These are phyloP conservation scores for Acer campestre DNA, from an alignment of 345 rosid species.

Conservation along the genomic window DNA sequence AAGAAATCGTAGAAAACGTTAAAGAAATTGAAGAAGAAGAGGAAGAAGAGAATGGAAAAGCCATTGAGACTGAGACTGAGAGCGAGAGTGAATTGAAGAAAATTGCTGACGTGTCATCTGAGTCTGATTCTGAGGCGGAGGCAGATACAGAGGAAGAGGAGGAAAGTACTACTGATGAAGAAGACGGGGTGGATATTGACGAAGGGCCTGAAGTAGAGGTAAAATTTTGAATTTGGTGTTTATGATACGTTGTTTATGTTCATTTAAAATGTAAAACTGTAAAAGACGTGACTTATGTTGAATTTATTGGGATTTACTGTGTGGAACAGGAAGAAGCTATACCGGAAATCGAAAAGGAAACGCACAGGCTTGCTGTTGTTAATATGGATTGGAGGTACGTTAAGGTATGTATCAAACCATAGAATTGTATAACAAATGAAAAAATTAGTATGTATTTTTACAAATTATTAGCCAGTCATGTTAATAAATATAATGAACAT, in stretches of 20 bases:
- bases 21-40: constrained; percentile 9
- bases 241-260: neutral
- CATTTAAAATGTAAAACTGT: neutral
- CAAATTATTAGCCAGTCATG: too few species aligned
- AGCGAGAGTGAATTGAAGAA: constrained; percentile 17
- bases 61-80: constrained; percentile 24
- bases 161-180: constrained; percentile 46
- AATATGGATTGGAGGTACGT: constrained; percentile 95
- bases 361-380: constrained; percentile 77
- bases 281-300: neutral
- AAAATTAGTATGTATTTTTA: neutral
- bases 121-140: constrained; percentile 24
- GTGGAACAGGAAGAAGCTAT: constrained; percentile 65
- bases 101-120: constrained; percentile 14
- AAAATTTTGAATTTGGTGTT: constrained; percentile 2
- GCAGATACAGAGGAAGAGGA: constrained; percentile 56
- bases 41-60: constrained; percentile 31
- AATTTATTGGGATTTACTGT: constrained; percentile 6
- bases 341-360: constrained; percentile 62
- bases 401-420: constrained; percentile 48
- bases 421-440: neutral
- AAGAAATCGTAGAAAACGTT: constrained; percentile 16
- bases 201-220: constrained; percentile 53
- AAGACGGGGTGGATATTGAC: constrained; percentile 56
- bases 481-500: too few species aligned